phyloP scores from a whole-genome alignment of 768 basidiomycete genomes.

The Boletus pseudo-olivaceus region DNA sequence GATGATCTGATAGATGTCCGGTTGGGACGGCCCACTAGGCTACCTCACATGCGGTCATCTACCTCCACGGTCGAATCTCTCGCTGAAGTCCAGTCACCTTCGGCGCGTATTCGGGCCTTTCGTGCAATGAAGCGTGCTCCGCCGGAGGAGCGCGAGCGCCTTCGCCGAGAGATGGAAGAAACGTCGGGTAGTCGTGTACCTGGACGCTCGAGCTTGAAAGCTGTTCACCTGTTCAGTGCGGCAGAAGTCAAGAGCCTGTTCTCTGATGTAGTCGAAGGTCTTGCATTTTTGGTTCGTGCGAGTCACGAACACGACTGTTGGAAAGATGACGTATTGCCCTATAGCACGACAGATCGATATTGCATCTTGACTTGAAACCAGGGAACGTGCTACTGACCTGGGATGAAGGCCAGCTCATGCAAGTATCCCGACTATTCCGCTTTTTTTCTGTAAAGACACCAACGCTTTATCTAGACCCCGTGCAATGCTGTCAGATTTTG shows the following conservation, averaged over 20 bases:
- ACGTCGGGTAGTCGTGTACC: slow-evolving; percentile 20
- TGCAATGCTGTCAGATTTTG: slow-evolving; percentile 95
- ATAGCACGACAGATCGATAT: slow-evolving; percentile 77
- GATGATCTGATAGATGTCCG: slow-evolving; percentile 85
- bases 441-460: neutral
- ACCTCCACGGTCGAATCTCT: slow-evolving; percentile 22
- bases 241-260: slow-evolving; percentile 83
- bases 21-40: slow-evolving; percentile 52
- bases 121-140: slow-evolving; percentile 63
- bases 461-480: slow-evolving; percentile 55
- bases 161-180: slow-evolving; percentile 50
- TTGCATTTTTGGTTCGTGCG: slow-evolving; percentile 74
- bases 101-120: slow-evolving; percentile 74
- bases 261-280: slow-evolving; percentile 78
- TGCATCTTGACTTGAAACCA: slow-evolving; percentile 93
- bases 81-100: slow-evolving; percentile 49
- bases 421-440: slow-evolving; percentile 21
- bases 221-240: slow-evolving; percentile 80
- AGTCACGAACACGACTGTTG: neutral
- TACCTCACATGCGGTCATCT: slow-evolving; percentile 41
- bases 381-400: slow-evolving; percentile 91
- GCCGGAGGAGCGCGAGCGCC: slow-evolving; percentile 59
- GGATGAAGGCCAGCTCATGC: slow-evolving; percentile 85
- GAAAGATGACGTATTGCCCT: slow-evolving; percentile 4
- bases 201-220: slow-evolving; percentile 48